Base-by-base conservation (phyloP, 345 rosid genomes). In the Eucalyptus grandis region DNA sequence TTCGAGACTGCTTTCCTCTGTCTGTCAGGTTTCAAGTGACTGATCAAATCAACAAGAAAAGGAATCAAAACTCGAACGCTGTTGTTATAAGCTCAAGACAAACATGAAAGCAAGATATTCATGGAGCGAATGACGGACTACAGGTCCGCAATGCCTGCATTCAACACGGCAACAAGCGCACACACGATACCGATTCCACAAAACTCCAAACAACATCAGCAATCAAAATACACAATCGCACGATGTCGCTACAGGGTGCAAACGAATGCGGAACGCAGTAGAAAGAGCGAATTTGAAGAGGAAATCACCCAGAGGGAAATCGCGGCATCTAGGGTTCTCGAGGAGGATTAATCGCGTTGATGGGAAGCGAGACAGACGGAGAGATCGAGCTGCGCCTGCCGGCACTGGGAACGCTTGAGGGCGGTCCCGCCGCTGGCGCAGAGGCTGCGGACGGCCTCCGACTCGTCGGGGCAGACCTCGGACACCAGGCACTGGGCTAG, bases 381-480 rank as follows among this genome's bases (percentile, higher is more conserved):
- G 86, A 96, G 96, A n/a, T 95, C 94, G 24, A 94, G 90, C 92
- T 94, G 96, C 49, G 99, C 99, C 40, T 94, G 93, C n/a, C 93
- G 96, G 92, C 99, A 97, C 91, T 97, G 99, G 34, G 95, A 91
- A 31, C 99, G 95, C 88, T 97, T 97, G 11, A 96, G 92, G 24
- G 91, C 92, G n/a, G 98, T 97, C 53, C 99, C 99, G 50, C 97
- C 96, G 92, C 99, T 97, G 2, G 93, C 88, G 89, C 99, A 97
- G 54, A 97, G 87, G 86, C 93, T 93, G 82, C 94, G 94, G 88
- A 96, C 98, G 88, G 96, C 97, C 93, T 97, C 99, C 13, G 90
- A 89, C 89, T 97, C 99, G 27, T 94, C 94, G 13, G 99, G 98
- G 67, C 98, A 97, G 88, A 90, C 93, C 89, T 89, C 93, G 47